Evolutionary conservation across 1,139 yeast species (phyloP).

Genomic region (Lodderomyces orthopsilosis): DNA sequence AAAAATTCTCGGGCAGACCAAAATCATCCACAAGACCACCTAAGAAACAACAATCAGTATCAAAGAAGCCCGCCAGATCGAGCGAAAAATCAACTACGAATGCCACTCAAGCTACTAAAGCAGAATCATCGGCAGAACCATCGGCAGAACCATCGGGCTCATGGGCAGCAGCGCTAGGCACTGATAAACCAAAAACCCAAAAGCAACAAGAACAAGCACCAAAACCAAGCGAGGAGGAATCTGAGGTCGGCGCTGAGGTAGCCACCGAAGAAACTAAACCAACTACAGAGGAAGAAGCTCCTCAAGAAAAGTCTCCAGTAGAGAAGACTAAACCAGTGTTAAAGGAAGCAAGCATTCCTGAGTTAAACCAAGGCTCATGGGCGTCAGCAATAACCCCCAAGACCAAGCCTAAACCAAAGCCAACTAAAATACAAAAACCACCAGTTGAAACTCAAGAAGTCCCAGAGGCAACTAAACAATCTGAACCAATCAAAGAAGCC

Average conservation of each 20-base stretch:
- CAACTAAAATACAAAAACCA: constrained; percentile 10
- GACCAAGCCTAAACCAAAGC: constrained; percentile 33
- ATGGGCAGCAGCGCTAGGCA: constrained; percentile 49
- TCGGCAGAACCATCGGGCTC: constrained; percentile 32
- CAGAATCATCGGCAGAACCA: constrained; percentile 17
- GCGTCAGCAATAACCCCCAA: constrained; percentile 61
- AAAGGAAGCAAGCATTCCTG: constrained; percentile 31
- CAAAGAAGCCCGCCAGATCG: constrained; percentile 6
- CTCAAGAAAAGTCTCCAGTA: constrained; percentile 10
- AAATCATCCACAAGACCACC: constrained; percentile 11
- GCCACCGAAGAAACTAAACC: constrained; percentile 6
- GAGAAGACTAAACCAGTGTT: constrained; percentile 22
- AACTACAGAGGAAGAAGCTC: constrained; percentile 4
- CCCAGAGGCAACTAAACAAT: constrained; percentile 13
- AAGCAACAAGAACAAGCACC: constrained; percentile 4
- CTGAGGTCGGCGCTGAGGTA: not conserved
- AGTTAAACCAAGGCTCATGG: constrained; percentile 46
- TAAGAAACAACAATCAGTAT: constrained; percentile 6
- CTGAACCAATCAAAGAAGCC: constrained; percentile 2
- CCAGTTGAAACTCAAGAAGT: constrained; percentile 6
- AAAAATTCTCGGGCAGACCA: constrained; percentile 9
- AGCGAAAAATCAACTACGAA: not conserved
- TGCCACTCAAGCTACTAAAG: constrained; percentile 4
- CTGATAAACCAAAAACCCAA: constrained; percentile 30
- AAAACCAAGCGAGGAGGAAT: constrained; percentile 8